Conservation (phyloP, 2,329 filamentous ascomycete genomes). For the Colletotrichum tanaceti region DNA sequence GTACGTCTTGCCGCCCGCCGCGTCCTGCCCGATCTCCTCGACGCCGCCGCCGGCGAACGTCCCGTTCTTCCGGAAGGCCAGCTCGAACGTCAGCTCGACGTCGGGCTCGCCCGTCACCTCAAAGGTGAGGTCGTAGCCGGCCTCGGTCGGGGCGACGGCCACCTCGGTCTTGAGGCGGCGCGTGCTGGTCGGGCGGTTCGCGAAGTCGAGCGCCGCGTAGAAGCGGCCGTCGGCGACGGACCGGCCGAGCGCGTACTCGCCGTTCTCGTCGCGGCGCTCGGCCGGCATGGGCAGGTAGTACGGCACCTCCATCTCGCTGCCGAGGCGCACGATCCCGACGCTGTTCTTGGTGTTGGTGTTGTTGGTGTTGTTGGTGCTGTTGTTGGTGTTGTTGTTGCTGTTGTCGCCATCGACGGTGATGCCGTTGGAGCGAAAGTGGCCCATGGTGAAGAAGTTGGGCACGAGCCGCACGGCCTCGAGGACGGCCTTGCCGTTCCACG, state of each 20-base stretch:
- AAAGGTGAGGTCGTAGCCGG: slow-evolving; percentile 40
- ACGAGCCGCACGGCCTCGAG: slow-evolving; percentile 41
- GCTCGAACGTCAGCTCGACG: slow-evolving; percentile 42
- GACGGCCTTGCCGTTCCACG: slow-evolving; percentile 39
- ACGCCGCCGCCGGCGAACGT: slow-evolving; percentile 31
- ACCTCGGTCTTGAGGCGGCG: slow-evolving; percentile 41
- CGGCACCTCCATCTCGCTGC: slow-evolving; percentile 40
- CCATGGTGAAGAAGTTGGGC: slow-evolving; percentile 43
- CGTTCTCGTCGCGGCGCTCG: slow-evolving; percentile 36
- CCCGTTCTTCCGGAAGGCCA: slow-evolving; percentile 39
- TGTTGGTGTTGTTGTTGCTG: too few species aligned
- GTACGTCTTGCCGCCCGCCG: slow-evolving; percentile 25
- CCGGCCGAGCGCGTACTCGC: slow-evolving; percentile 35
- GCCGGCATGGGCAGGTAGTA: slow-evolving; percentile 42
- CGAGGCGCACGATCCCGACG: slow-evolving; percentile 31
- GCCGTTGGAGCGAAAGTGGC: slow-evolving; percentile 42
- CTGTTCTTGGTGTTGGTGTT: too few species aligned
- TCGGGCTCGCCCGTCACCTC: slow-evolving; percentile 42
- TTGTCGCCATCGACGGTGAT: slow-evolving; percentile 26
- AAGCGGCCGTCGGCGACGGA: slow-evolving; percentile 41
- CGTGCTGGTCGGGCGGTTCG: slow-evolving; percentile 40
- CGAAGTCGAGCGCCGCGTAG: slow-evolving; percentile 42
- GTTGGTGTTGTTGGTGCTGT: too few species aligned
- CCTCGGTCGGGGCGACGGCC: slow-evolving; percentile 31
- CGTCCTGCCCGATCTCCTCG: slow-evolving; percentile 9